A percentile compares a stretch with the other conserved stretches of the same genome.
Conservation (phyloP, 257 asterid genomes). For the Ilex asprella region DNA sequence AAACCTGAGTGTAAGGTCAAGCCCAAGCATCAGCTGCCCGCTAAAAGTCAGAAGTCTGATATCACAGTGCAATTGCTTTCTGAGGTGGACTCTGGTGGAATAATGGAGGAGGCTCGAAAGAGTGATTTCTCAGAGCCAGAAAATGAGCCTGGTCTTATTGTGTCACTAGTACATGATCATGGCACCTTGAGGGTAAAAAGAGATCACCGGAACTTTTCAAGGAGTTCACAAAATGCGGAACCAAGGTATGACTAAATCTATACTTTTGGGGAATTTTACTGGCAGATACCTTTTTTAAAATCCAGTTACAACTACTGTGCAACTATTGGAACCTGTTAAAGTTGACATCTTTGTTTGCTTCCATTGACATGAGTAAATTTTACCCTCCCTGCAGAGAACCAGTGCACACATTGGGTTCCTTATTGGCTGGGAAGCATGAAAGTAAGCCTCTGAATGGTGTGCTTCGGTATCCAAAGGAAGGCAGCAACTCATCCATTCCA, state of each 20-base stretch:
- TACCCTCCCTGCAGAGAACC: conserved; percentile 38
- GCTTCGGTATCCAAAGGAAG: conserved; percentile 34
- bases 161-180: conserved; percentile 19
- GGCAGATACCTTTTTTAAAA: neutral
- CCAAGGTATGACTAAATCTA: conserved; percentile 41
- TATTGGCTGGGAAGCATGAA: conserved; percentile 34
- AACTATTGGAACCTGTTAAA: neutral
- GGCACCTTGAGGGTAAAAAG: conserved; percentile 38
- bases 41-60: conserved; percentile 42
- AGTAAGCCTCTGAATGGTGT: conserved; percentile 29
- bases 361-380: conserved; percentile 9
- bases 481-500: conserved; percentile 32
- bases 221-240: conserved; percentile 72
- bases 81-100: conserved; percentile 24
- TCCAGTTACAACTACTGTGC: neutral
- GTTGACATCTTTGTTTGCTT: neutral
- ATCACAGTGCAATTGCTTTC: conserved; percentile 32
- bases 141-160: conserved; percentile 32
- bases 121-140: conserved; percentile 47
- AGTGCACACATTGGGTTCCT: conserved; percentile 30
- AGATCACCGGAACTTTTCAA: conserved; percentile 41
- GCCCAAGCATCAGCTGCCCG: conserved; percentile 42
- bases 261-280: neutral
- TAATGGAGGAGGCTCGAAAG: conserved; percentile 36
- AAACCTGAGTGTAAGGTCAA: conserved; percentile 53